A percentile compares a stretch with the other conserved stretches of the same genome.
Evolutionary conservation across 768 basidiomycete species (phyloP).

Genomic region (Pisolithus marmoratus): DNA sequence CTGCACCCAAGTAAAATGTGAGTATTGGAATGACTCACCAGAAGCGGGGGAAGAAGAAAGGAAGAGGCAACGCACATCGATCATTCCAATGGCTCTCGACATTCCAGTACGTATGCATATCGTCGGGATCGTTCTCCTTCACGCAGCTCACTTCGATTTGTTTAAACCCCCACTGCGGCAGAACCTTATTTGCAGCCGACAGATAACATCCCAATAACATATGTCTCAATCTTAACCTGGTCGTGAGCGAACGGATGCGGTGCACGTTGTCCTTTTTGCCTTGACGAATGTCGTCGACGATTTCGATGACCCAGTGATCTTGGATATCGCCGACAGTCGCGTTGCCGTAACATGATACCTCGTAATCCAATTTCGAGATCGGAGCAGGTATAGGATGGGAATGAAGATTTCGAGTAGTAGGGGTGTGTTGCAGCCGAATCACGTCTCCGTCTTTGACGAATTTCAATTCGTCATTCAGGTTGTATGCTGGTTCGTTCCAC

Average conservation of each 20-base stretch:
- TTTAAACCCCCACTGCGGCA: conserved; percentile 99
- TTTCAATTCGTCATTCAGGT: conserved; percentile 58
- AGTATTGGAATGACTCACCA: not conserved
- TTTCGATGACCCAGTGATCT: conserved; percentile 90
- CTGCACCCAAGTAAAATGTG: conserved; percentile 31
- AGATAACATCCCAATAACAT: conserved; percentile 78
- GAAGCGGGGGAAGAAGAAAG: not conserved
- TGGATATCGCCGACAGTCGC: conserved; percentile 78
- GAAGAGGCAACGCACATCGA: conserved; percentile 54
- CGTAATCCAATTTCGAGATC: conserved; percentile 80
- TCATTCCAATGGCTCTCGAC: conserved; percentile 98
- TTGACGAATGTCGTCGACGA: conserved; percentile 82
- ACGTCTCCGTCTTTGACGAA: conserved; percentile 74
- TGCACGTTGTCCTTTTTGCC: conserved; percentile 53
- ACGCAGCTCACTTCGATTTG: conserved; percentile 95
- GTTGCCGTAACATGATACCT: conserved; percentile 95
- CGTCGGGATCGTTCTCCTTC: conserved; percentile 75
- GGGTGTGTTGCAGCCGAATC: conserved; percentile 73
- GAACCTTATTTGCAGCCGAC: conserved; percentile 76
- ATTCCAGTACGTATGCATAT: conserved; percentile 94
- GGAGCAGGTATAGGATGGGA: conserved; percentile 88
- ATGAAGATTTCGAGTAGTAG: conserved; percentile 89
- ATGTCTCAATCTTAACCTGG: conserved; percentile 82
- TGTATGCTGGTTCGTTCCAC: conserved; percentile 70
- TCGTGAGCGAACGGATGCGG: conserved; percentile 85